These are phyloP conservation scores for Ciborinia camelliae DNA, from an alignment of 2,329 filamentous ascomycete species.

Conservation along the genomic window DNA sequence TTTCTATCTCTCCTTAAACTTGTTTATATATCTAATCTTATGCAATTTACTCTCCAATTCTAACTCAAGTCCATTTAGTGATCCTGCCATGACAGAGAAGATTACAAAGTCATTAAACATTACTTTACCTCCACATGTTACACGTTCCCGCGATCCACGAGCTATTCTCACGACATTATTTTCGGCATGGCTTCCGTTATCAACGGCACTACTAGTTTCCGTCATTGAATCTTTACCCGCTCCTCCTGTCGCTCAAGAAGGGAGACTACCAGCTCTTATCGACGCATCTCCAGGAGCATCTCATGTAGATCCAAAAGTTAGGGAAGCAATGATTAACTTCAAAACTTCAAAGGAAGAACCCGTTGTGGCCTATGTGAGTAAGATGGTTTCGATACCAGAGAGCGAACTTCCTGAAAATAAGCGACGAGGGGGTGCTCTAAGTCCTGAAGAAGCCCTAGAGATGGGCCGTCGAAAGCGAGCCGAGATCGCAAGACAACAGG, in stretches of 20 bases:
- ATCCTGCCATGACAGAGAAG: constrained; percentile 80
- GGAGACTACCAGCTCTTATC: constrained; percentile 75
- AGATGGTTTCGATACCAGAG: constrained; percentile 94
- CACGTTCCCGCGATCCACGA: constrained; percentile 78
- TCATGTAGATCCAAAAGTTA: constrained; percentile 65
- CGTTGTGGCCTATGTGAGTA: constrained; percentile 92
- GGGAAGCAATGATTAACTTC: constrained; percentile 79
- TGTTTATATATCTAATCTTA: constrained; percentile 30
- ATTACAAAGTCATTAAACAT: constrained; percentile 90
- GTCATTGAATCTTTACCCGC: constrained; percentile 91
- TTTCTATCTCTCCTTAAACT: constrained; percentile 39
- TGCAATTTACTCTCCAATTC: constrained; percentile 20
- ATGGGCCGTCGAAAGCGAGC: constrained; percentile 84
- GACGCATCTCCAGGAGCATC: constrained; percentile 74
- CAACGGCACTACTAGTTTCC: constrained; percentile 87
- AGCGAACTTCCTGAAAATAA: constrained; percentile 89
- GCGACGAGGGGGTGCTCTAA: constrained; percentile 66
- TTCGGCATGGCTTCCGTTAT: constrained; percentile 84
- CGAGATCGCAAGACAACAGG: constrained; percentile 78
- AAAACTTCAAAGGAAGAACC: constrained; percentile 68
- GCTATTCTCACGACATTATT: constrained; percentile 85
- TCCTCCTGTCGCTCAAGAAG: constrained; percentile 73
- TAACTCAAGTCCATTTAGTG: constrained; percentile 48
- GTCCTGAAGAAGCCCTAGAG: constrained; percentile 84
- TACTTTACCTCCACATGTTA: constrained; percentile 76